phyloP scores from a whole-genome alignment of 2,329 filamentous ascomycete genomes.

The Colletotrichum somersetense region DNA sequence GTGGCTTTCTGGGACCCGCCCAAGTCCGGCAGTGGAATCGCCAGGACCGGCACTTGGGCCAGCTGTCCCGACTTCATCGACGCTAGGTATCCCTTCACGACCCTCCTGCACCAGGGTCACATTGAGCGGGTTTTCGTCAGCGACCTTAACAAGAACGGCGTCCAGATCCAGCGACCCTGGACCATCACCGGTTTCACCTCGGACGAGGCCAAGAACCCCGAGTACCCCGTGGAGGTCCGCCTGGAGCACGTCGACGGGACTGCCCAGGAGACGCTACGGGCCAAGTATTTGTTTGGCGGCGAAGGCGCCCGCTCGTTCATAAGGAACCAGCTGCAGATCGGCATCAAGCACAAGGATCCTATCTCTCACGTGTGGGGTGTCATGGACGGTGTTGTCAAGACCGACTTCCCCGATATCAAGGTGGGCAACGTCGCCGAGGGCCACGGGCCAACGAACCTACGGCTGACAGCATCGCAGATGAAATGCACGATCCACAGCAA shows the following conservation, averaged over 20 bases:
- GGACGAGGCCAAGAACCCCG: slow-evolving; percentile 65
- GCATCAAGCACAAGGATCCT: slow-evolving; percentile 77
- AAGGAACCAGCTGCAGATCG: slow-evolving; percentile 74
- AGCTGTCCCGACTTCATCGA: slow-evolving; percentile 89
- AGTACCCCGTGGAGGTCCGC: slow-evolving; percentile 85
- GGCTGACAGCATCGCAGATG: slow-evolving; percentile 59
- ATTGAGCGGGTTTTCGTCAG: slow-evolving; percentile 79
- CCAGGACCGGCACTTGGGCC: slow-evolving; percentile 81
- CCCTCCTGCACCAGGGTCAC: slow-evolving; percentile 77
- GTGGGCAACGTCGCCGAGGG: slow-evolving; percentile 51
- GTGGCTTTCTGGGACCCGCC: slow-evolving; percentile 80
- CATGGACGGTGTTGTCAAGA: slow-evolving; percentile 79
- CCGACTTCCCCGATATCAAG: slow-evolving; percentile 83
- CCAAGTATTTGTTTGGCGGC: slow-evolving; percentile 79
- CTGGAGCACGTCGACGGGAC: slow-evolving; percentile 83
- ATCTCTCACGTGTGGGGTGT: slow-evolving; percentile 81
- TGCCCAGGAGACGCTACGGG: slow-evolving; percentile 73
- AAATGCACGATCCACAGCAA: slow-evolving; percentile 82
- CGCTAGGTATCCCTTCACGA: slow-evolving; percentile 78
- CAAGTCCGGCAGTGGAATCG: slow-evolving; percentile 67
- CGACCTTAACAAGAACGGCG: slow-evolving; percentile 73
- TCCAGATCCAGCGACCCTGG: slow-evolving; percentile 73
- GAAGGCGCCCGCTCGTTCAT: slow-evolving; percentile 78
- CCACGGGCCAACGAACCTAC: background rate
- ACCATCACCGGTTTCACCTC: slow-evolving; percentile 72